Percentiles rank a stretch among this genome's conserved stretches.
Evolutionary conservation across 108 stramenopile species (phyloP).

Genomic region (Cyclotella kingstonii): DNA sequence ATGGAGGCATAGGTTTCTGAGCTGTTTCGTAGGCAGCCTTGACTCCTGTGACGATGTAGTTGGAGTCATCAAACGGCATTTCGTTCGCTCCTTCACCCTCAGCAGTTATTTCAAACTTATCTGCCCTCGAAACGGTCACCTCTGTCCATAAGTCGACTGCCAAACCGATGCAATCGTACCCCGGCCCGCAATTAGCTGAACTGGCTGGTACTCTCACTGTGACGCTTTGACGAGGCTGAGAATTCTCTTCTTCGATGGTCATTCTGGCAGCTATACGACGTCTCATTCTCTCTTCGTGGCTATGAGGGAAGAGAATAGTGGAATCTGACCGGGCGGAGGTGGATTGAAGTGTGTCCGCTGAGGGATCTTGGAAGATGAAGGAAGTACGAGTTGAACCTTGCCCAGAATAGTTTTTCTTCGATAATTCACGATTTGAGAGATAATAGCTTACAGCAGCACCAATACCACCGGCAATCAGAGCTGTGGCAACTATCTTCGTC

Average conservation of each 20-base stretch:
- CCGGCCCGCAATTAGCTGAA: conserved; percentile 97
- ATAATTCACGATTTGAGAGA: conserved; percentile 14
- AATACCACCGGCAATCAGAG: conserved; percentile 29
- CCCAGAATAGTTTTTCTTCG: background rate
- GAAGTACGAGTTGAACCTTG: conserved; percentile 19
- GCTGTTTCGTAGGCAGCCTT: conserved; percentile 94
- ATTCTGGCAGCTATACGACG: conserved; percentile 79
- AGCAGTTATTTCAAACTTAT: conserved; percentile 89
- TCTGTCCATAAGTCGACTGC: conserved; percentile 98
- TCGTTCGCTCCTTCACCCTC: conserved; percentile 86
- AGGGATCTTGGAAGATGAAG: conserved; percentile 41
- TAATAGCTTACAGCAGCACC: conserved; percentile 36
- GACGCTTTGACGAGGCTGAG: conserved; percentile 72
- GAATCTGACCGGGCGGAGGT: conserved; percentile 13
- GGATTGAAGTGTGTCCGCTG: conserved; percentile 4
- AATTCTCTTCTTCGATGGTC: conserved; percentile 84
- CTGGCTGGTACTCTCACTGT: conserved; percentile 98
- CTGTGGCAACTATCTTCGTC: conserved; percentile 29
- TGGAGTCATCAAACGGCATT: conserved; percentile 88
- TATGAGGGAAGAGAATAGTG: conserved; percentile 70
- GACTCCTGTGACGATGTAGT: conserved; percentile 90
- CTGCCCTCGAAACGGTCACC: conserved; percentile 88
- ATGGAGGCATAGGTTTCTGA: conserved; percentile 86
- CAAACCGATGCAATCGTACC: conserved; percentile 97
- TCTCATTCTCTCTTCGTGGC: conserved; percentile 89